phyloP scores from a whole-genome alignment of 179 eudicot genomes.

The Actinidia chinensis region DNA sequence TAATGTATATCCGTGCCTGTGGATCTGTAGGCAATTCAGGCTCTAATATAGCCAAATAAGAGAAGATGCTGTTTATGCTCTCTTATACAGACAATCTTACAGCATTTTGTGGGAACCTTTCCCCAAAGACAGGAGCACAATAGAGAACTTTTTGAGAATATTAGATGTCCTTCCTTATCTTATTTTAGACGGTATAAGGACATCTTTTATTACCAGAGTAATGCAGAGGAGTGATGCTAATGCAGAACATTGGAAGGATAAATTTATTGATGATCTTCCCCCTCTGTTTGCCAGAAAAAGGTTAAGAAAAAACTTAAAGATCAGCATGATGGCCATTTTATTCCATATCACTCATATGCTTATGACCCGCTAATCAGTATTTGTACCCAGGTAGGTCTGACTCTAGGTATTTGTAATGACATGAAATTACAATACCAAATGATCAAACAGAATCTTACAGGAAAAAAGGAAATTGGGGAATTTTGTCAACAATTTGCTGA shows the following conservation, averaged over 20 bases:
- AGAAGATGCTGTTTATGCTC: neutral
- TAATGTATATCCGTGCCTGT: no score
- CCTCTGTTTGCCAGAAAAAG: no score
- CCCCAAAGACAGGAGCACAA: neutral
- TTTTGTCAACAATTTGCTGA: neutral
- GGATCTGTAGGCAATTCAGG: no score
- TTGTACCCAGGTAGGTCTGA: neutral
- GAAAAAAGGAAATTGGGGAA: neutral
- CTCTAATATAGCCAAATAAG: no score
- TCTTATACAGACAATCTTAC: neutral
- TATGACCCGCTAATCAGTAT: neutral
- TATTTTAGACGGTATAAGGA: neutral
- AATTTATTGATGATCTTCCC: no score
- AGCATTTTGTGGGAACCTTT: neutral
- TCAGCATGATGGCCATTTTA: no score
- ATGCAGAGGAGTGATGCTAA: neutral
- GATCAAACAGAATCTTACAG: neutral
- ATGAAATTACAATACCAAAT: neutral
- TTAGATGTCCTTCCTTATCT: neutral
- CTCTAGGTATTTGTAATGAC: neutral
- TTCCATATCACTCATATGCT: neutral
- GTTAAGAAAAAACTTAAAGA: neutral
- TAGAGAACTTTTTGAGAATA: no score
- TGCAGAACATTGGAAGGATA: neutral
- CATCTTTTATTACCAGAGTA: neutral